Evolutionary conservation across 768 basidiomycete genomes (phyloP).

Genomic region (Krasilnikovozyma curviuscula): DNA sequence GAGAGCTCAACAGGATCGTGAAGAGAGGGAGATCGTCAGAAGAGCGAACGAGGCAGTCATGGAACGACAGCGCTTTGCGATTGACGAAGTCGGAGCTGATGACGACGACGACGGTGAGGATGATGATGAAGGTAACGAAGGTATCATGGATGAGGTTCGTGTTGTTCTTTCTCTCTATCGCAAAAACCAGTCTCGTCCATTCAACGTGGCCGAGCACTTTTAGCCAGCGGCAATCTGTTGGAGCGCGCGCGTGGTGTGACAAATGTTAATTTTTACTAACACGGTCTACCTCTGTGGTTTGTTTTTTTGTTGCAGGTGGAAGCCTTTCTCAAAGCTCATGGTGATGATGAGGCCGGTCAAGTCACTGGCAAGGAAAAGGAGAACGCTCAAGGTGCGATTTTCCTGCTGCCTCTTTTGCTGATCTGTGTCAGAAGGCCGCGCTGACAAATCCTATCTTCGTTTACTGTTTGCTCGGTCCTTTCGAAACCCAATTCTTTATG

Average conservation of each 20-base stretch:
- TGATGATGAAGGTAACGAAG: conserved; percentile 39
- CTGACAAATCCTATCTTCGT: neutral
- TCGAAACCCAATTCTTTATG: no score
- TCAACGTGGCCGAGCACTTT: no score
- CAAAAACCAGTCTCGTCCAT: no score
- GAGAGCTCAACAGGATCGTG: conserved; percentile 20
- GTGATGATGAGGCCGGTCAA: conserved; percentile 25
- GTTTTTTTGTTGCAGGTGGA: conserved; percentile 40
- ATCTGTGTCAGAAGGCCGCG: neutral
- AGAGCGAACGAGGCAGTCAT: conserved; percentile 64
- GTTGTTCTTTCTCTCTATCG: neutral
- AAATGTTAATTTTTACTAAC: neutral
- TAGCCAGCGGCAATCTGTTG: no score
- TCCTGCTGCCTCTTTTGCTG: neutral
- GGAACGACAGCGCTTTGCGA: conserved; percentile 89
- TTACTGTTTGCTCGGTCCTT: neutral
- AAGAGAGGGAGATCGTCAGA: conserved; percentile 40
- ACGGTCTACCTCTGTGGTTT: neutral
- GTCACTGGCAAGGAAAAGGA: conserved; percentile 26
- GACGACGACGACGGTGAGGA: conserved; percentile 48
- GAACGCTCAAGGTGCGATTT: conserved; percentile 22
- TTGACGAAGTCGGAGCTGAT: conserved; percentile 77
- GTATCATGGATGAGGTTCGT: conserved; percentile 72
- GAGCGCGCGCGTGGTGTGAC: no score
- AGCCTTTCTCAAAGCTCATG: conserved; percentile 85